These are phyloP conservation scores for Podospora comata DNA, from an alignment of 495 filamentous ascomycete species.

Conservation along the genomic window DNA sequence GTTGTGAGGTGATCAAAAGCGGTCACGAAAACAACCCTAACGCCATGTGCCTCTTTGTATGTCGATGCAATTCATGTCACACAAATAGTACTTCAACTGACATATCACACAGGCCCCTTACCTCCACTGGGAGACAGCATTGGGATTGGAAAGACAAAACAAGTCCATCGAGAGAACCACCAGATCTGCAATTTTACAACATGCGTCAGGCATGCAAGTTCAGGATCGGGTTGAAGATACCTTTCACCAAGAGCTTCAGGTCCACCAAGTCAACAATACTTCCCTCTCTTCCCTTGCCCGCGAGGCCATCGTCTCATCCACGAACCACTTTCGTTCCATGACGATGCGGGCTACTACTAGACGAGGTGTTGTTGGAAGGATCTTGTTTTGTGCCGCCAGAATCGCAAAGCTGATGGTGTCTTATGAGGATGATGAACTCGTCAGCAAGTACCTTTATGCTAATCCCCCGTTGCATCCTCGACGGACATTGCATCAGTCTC, in stretches of 20 bases:
- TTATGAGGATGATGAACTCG: constrained; percentile 18
- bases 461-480: constrained; percentile 20
- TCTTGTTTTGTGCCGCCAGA: constrained; percentile 17
- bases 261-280: constrained; percentile 17
- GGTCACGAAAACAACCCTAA: neutral
- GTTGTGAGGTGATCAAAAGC: constrained; percentile 15
- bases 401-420: constrained; percentile 18
- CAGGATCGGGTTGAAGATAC: constrained; percentile 18
- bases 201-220: constrained; percentile 1
- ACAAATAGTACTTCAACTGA: neutral
- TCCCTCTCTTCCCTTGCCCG: constrained; percentile 15
- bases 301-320: constrained; percentile 12
- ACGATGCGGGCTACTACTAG: constrained; percentile 16
- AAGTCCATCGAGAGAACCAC: constrained; percentile 17
- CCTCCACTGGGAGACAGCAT: constrained; percentile 21
- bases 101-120: constrained; percentile 10
- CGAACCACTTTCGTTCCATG: constrained; percentile 19
- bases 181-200: constrained; percentile 5
- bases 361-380: constrained; percentile 18
- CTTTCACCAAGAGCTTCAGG: constrained; percentile 17
- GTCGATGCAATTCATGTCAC: neutral
- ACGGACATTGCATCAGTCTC: constrained; percentile 18
- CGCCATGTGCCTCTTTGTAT: constrained; percentile 16
- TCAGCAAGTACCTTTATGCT: constrained; percentile 14
- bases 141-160: constrained; percentile 13